Evolutionary conservation across 2,329 filamentous ascomycete species (phyloP).

Genomic region (Hymenoscyphus linearis): DNA sequence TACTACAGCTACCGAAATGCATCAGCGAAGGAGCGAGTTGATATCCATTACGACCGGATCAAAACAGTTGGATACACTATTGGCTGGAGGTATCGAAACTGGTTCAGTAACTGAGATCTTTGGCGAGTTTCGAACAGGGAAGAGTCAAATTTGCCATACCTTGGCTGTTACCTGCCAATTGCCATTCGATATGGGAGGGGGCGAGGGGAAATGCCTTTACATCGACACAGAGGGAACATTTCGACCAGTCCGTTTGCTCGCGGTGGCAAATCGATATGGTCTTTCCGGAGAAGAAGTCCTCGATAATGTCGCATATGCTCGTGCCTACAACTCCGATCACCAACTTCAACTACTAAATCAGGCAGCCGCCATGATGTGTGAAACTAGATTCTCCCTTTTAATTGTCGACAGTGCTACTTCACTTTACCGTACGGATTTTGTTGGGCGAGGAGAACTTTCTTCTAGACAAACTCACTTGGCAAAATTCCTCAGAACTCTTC

Average conservation of each 20-base stretch:
- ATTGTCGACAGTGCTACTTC: constrained; percentile 95
- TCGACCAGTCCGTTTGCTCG: constrained; percentile 80
- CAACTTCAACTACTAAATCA: constrained; percentile 93
- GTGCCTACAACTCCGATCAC: constrained; percentile 97
- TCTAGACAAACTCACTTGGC: constrained; percentile 83
- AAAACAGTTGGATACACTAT: constrained; percentile 90
- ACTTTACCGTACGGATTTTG: constrained; percentile 92
- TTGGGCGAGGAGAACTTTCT: constrained; percentile 94
- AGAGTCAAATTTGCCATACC: constrained; percentile 97
- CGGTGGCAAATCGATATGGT: constrained; percentile 90
- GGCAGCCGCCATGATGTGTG: constrained; percentile 98
- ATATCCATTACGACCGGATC: constrained; percentile 98
- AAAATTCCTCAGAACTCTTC: constrained; percentile 81
- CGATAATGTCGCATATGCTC: constrained; percentile 96
- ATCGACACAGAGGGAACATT: constrained; percentile 99
- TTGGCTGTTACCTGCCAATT: constrained; percentile 97
- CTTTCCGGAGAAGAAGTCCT: constrained; percentile 94
- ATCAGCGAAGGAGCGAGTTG: constrained; percentile 89
- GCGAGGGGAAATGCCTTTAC: constrained; percentile 96
- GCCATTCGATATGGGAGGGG: constrained; percentile 97
- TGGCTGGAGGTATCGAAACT: constrained; percentile 92
- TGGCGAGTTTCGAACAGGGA: constrained; percentile 95
- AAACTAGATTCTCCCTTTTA: constrained; percentile 92
- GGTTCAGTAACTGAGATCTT: constrained; percentile 98
- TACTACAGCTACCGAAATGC: constrained; percentile 98